Evolutionary conservation across 305 asterid species (phyloP).

Genomic region (Stenogyne calaminthoides): DNA sequence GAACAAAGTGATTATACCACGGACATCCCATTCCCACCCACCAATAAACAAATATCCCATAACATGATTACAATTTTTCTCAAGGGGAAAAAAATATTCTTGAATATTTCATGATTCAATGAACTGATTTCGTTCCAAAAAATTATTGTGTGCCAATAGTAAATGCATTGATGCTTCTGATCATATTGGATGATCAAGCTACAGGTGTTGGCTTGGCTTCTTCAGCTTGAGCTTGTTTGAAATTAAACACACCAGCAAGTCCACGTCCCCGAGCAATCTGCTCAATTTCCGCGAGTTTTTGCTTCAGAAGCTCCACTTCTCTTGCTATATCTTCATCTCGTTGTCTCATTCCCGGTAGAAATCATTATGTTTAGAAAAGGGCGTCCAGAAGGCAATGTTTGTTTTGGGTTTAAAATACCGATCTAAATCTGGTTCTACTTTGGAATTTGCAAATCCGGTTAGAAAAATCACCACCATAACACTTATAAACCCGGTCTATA

Average conservation of each 20-base stretch:
- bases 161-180: constrained; percentile 26
- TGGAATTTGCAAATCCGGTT: too few relatives aligned
- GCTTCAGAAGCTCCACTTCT: constrained; percentile 73
- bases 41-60: not conserved
- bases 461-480: too few relatives aligned
- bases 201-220: constrained; percentile 54
- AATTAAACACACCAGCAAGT: constrained; percentile 63
- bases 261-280: constrained; percentile 72
- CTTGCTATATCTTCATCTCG: constrained; percentile 60
- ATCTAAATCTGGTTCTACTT: too few relatives aligned
- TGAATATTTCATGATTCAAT: constrained; percentile 5
- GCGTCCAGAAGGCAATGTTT: not conserved
- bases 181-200: constrained; percentile 45
- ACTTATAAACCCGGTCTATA: too few relatives aligned
- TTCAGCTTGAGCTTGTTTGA: constrained; percentile 46
- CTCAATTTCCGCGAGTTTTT: constrained; percentile 71
- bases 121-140: not conserved
- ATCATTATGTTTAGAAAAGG: constrained; percentile 8
- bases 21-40: not conserved
- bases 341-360: constrained; percentile 63
- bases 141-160: constrained; percentile 13
- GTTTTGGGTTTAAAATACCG: too few relatives aligned
- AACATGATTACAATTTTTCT: not conserved
- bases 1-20: not conserved
- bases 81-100: not conserved